Evolutionary conservation across 2,329 filamentous ascomycete genomes (phyloP).

Genomic region (Cytospora paraplurivora): DNA sequence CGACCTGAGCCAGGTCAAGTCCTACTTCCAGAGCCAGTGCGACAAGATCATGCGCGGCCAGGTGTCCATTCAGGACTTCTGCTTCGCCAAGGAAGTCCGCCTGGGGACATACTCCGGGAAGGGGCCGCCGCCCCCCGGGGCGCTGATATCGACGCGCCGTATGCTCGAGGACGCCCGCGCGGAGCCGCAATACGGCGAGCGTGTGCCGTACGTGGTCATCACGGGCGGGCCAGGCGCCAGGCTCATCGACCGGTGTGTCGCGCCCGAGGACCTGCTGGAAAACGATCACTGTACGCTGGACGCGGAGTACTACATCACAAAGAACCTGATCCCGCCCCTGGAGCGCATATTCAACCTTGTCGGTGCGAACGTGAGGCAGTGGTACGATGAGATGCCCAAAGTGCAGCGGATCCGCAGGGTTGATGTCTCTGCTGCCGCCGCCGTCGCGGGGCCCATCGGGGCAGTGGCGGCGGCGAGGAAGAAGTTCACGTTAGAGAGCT

Average conservation of each 20-base stretch:
- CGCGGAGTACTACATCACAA: slow-evolving; percentile 94
- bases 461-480: slow-evolving; percentile 38
- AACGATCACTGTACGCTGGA: slow-evolving; percentile 82
- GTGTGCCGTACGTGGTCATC: slow-evolving; percentile 91
- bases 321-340: slow-evolving; percentile 91
- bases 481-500: slow-evolving; percentile 86
- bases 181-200: slow-evolving; percentile 93
- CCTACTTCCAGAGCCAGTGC: slow-evolving; percentile 88
- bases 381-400: slow-evolving; percentile 98
- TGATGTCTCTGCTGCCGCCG: slow-evolving; percentile 40
- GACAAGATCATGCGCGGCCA: slow-evolving; percentile 87
- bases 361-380: slow-evolving; percentile 83
- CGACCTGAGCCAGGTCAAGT: slow-evolving; percentile 85
- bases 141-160: slow-evolving; percentile 79
- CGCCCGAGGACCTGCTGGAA: slow-evolving; percentile 78
- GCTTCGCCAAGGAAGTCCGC: slow-evolving; percentile 90
- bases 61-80: slow-evolving; percentile 92
- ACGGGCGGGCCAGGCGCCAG: slow-evolving; percentile 83
- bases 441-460: slow-evolving; percentile 25
- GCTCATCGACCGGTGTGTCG: slow-evolving; percentile 85
- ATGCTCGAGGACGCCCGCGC: slow-evolving; percentile 86
- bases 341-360: slow-evolving; percentile 97
- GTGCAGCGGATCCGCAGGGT: slow-evolving; percentile 73
- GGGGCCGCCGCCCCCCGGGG: slow-evolving; percentile 80
- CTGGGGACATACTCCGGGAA: slow-evolving; percentile 85